Base-by-base conservation (phyloP, 2,329 filamentous ascomycete genomes). In the Pseudogymnoascus sp. region DNA sequence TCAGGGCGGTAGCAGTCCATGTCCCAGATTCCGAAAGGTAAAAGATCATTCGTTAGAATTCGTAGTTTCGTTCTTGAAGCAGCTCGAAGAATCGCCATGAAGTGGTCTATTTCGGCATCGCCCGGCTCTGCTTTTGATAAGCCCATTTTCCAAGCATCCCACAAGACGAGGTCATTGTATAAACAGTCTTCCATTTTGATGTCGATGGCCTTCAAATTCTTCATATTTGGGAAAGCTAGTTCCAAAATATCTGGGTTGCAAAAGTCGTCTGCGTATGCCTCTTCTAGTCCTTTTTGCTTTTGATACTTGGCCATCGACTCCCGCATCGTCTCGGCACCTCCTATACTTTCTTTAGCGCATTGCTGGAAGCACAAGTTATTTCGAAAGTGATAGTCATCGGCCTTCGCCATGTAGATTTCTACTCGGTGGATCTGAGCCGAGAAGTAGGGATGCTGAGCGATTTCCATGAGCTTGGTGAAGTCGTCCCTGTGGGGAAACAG, bases 291-390 rank as follows among this genome's bases (percentile, higher is more conserved):
- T 60, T 70, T 72, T 11, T 75, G 66, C 2, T 62, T 62, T 50
- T 69, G 67, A 62, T 74, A 74, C 16, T 69, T 66, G 2, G 66
- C 65, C 70, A 73, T 73, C 14, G 70, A 68, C n/a, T 70, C 66
- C n/a, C 69, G 67, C 63, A 70, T 69, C 11, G 69, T 66, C 37
- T 71, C 68, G 21, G 67, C 65, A 12, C 71, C 69, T 28, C 65
- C 65, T 47, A 69, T 69, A 2, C 68, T 65, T 12, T 72, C 68
- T 56, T 69, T 64, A 38, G 68, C 65, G 40, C 69, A 68, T 59
- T 70, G 62, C 21, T 70, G 28, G 65, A 73, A 67, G 64, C 71
- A 68, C 37, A 67, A 64, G 63, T 74, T 72, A 33, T 70, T 68
- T 7, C 70, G 65, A 16, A 68, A 68, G n/a, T 72, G 68, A 47